phyloP scores from a whole-genome alignment of 2,329 filamentous ascomycete genomes.

The Helotiales sp. region DNA sequence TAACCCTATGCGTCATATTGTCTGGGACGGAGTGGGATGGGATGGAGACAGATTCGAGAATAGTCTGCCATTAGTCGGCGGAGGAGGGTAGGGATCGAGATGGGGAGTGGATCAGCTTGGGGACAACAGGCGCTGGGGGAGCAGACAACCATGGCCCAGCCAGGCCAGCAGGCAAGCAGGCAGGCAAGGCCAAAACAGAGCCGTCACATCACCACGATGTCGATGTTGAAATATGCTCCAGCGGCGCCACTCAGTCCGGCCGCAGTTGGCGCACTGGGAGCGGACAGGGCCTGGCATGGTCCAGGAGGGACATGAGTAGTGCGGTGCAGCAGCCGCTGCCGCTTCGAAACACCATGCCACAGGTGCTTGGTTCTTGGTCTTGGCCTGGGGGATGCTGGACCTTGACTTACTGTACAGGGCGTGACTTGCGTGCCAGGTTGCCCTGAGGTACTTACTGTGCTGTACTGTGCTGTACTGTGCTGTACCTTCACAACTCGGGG shows the following conservation, averaged over 20 bases:
- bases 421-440: too few species aligned
- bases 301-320: too few species aligned
- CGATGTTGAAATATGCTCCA: background rate
- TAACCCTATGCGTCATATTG: constrained; percentile 32
- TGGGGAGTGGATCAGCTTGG: constrained; percentile 24
- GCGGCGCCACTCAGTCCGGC: background rate
- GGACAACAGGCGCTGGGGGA: constrained; percentile 18
- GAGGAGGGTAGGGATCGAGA: constrained; percentile 27
- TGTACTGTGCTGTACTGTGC: too few species aligned
- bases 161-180: constrained; percentile 10
- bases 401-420: too few species aligned
- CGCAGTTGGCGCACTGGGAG: too few species aligned
- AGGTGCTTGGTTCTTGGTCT: too few species aligned
- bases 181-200: background rate
- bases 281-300: too few species aligned
- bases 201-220: too few species aligned
- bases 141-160: constrained; percentile 13
- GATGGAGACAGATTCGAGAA: constrained; percentile 9
- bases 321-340: too few species aligned
- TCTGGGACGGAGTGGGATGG: background rate
- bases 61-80: constrained; percentile 28
- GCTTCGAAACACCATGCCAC: too few species aligned
- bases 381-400: too few species aligned
- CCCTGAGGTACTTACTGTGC: too few species aligned
- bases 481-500: background rate